Evolutionary conservation across 495 filamentous ascomycete genomes (phyloP).

Genomic region (Trypethelium eluteriae): DNA sequence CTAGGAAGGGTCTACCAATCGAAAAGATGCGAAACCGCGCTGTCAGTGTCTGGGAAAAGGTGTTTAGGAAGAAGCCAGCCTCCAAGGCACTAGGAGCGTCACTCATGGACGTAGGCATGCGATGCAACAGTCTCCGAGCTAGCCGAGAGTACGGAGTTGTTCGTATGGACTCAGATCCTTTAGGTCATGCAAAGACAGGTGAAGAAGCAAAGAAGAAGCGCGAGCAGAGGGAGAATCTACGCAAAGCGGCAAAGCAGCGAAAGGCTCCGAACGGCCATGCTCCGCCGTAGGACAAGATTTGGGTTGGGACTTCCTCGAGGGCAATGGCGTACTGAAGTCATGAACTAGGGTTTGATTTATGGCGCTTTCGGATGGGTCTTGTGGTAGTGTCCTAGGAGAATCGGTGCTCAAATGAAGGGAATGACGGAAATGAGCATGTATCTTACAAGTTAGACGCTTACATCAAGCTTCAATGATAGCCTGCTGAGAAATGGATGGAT

Average conservation of each 20-base stretch:
- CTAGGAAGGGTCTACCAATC: neutral
- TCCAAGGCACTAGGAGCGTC: slow-evolving; percentile 1
- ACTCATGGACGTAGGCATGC: neutral
- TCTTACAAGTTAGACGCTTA: neutral
- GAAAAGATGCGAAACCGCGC: neutral
- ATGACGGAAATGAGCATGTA: neutral
- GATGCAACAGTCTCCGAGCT: neutral
- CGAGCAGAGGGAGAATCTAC: neutral
- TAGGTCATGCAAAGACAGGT: neutral
- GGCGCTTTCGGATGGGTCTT: no score
- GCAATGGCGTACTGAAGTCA: neutral
- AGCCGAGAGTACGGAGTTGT: neutral
- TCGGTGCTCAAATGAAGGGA: neutral
- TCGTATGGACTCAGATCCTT: neutral
- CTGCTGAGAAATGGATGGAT: no score
- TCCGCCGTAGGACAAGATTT: neutral
- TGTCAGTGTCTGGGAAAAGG: neutral
- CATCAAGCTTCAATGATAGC: neutral
- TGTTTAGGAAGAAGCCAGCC: neutral
- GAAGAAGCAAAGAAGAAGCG: neutral
- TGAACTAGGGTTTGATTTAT: neutral
- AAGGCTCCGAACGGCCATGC: neutral
- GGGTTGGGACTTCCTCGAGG: neutral
- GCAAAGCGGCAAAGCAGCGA: neutral
- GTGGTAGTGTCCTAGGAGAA: no score